A percentile compares a stretch with the other conserved stretches of the same genome.
These are phyloP conservation scores for Angophora floribunda DNA, from an alignment of 345 rosid genomes.

Conservation along the genomic window DNA sequence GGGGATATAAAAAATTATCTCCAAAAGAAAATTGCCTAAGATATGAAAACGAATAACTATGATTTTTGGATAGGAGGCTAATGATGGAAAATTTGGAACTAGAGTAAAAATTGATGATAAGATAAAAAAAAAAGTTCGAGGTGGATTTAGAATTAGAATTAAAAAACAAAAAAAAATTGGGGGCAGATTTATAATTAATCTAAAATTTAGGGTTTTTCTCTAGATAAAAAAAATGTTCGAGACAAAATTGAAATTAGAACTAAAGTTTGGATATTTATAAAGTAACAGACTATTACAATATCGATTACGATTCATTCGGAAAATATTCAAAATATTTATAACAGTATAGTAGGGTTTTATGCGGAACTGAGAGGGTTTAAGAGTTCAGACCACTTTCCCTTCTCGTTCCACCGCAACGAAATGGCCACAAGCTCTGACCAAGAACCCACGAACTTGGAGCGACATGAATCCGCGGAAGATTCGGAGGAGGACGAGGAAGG, in stretches of 20 bases:
- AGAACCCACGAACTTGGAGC: background rate
- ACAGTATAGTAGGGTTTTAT: background rate
- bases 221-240: no score
- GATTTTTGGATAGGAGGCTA: background rate
- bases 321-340: background rate
- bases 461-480: background rate
- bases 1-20: no score
- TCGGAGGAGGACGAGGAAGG: slow-evolving; percentile 6
- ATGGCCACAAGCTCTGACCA: background rate
- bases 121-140: no score
- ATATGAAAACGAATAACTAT: no score
- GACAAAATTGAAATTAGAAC: background rate
- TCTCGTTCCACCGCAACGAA: background rate
- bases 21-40: no score
- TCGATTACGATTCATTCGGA: background rate
- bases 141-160: background rate
- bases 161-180: background rate
- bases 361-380: background rate
- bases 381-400: background rate
- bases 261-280: background rate
- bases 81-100: background rate
- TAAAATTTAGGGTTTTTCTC: no score
- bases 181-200: background rate
- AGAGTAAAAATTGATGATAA: background rate
- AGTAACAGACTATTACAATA: background rate